These are phyloP conservation scores for Biscogniauxia sp. DNA, from an alignment of 2,329 filamentous ascomycete species.

Conservation along the genomic window DNA sequence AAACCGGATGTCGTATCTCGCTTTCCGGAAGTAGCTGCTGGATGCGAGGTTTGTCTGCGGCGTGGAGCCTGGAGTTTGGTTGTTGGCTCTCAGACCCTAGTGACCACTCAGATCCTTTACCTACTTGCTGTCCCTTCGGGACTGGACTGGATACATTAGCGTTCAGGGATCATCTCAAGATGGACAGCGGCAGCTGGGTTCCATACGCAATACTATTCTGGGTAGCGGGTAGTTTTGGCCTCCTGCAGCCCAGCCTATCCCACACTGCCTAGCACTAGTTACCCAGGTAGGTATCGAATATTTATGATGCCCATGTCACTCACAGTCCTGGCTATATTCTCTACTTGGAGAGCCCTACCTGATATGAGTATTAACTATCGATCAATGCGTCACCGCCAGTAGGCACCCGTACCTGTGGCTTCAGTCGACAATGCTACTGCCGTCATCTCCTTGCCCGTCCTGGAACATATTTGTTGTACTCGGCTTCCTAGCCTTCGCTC, in stretches of 20 bases:
- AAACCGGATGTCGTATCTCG: not conserved
- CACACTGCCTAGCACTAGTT: slow-evolving; percentile 3
- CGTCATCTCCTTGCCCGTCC: slow-evolving; percentile 14
- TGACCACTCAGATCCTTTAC: not conserved
- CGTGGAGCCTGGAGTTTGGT: not conserved
- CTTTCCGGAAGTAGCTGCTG: not conserved
- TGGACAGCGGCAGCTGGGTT: slow-evolving; percentile 2
- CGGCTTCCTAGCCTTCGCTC: not conserved
- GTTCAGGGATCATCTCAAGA: slow-evolving; percentile 7
- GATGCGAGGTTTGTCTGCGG: not conserved
- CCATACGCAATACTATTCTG: slow-evolving; percentile 4
- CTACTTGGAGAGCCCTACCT: slow-evolving; percentile 11
- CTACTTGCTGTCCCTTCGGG: not conserved
- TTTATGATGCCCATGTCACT: slow-evolving; percentile 5
- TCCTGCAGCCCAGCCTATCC: slow-evolving; percentile 1
- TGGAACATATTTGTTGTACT: slow-evolving; percentile 6
- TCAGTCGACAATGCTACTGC: slow-evolving; percentile 14
- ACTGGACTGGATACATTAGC: not conserved
- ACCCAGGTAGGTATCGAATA: slow-evolving; percentile 8
- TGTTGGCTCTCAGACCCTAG: not conserved
- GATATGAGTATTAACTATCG: slow-evolving; percentile 8
- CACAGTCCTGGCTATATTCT: slow-evolving; percentile 6
- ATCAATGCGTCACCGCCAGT: slow-evolving; percentile 11
- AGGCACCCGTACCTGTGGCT: slow-evolving; percentile 16
- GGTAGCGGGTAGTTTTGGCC: not conserved